A percentile compares a stretch with the other conserved stretches of the same genome.
These are phyloP conservation scores for Akanthomyces dipterigenus DNA, from an alignment of 2,329 filamentous ascomycete species.

Conservation along the genomic window DNA sequence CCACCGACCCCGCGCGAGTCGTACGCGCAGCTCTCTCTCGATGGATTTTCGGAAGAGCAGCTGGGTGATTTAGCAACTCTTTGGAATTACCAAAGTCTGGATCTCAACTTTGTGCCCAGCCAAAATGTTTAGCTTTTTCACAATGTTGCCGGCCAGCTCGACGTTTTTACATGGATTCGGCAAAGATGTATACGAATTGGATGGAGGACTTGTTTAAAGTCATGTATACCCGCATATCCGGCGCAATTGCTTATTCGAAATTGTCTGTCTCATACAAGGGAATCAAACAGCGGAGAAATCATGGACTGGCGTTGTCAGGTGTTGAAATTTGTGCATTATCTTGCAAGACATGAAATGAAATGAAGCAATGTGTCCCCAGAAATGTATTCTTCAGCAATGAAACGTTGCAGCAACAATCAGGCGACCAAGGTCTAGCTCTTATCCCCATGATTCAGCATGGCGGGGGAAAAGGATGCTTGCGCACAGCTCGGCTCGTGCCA, in stretches of 20 bases:
- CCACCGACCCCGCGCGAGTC: conserved; percentile 13
- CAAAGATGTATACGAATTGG: neutral
- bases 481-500: too few species aligned
- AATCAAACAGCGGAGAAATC: too few species aligned
- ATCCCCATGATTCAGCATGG: too few species aligned
- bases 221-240: neutral
- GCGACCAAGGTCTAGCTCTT: too few species aligned
- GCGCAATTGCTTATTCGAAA: neutral
- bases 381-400: too few species aligned
- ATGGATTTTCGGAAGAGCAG: conserved; percentile 25
- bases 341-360: neutral
- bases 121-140: neutral
- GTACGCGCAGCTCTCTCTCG: conserved; percentile 17
- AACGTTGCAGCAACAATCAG: too few species aligned
- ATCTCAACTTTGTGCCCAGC: conserved; percentile 21
- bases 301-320: neutral
- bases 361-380: too few species aligned
- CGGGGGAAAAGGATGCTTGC: too few species aligned
- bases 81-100: conserved; percentile 29
- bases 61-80: conserved; percentile 26
- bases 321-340: neutral
- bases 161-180: neutral
- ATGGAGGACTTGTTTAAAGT: neutral
- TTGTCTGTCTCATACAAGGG: neutral
- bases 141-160: neutral